Evolutionary conservation across 306 rosid genomes (phyloP).

Genomic region (Lupinus albus): DNA sequence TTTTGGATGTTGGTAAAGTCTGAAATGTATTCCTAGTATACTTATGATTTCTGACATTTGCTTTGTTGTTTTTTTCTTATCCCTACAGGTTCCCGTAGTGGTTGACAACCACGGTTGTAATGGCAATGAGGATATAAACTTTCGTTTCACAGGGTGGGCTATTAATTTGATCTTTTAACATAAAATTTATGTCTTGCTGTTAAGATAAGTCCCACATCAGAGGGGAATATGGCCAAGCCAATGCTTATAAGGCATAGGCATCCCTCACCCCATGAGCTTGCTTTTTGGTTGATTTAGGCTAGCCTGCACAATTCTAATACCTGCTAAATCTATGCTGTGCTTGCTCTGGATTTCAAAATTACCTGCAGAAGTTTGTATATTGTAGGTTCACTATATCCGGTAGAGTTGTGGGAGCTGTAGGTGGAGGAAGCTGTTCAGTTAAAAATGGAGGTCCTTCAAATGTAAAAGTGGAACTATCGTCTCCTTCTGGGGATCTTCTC

Average conservation of each 20-base stretch:
- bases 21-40: constrained; percentile 22
- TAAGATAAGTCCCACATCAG: no score
- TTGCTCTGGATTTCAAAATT: constrained; percentile 32
- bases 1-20: constrained; percentile 17
- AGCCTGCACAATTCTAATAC: no score
- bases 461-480: constrained; percentile 76
- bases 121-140: constrained; percentile 88
- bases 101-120: constrained; percentile 91
- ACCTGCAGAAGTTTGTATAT: constrained; percentile 35
- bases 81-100: constrained; percentile 73
- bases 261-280: no score
- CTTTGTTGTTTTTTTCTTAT: not conserved
- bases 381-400: constrained; percentile 88
- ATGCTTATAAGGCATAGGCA: no score
- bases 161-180: constrained; percentile 16
- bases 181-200: constrained; percentile 21
- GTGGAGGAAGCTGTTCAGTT: constrained; percentile 78
- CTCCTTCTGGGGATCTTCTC: constrained; percentile 62
- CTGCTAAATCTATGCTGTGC: constrained; percentile 29
- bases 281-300: no score
- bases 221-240: no score
- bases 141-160: constrained; percentile 85
- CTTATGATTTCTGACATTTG: constrained; percentile 25
- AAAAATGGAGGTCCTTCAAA: constrained; percentile 84
- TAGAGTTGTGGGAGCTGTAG: constrained; percentile 86